A percentile compares a stretch with the other conserved stretches of the same genome.
Conservation (phyloP, 2,329 filamentous ascomycete genomes). For the Penicillium verrucosum region DNA sequence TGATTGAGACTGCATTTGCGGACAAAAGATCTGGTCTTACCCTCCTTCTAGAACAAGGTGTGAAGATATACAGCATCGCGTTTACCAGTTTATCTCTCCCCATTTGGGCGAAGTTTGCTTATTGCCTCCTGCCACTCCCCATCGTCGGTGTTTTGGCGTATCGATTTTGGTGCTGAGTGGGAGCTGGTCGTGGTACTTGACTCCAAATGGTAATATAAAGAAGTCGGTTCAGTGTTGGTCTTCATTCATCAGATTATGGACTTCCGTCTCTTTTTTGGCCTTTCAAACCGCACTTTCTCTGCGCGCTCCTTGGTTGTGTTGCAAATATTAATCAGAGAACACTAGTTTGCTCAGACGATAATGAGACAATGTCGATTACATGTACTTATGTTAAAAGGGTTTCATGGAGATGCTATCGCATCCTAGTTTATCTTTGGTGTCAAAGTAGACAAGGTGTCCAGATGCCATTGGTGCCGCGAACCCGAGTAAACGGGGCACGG, state of each 20-base stretch:
- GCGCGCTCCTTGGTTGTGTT: background rate
- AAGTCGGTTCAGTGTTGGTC: background rate
- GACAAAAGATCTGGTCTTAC: background rate
- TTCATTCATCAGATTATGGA: background rate
- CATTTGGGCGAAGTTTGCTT: background rate
- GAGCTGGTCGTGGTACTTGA: no score
- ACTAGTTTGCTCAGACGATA: background rate
- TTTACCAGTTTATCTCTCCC: background rate
- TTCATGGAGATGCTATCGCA: background rate
- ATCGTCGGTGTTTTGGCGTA: background rate
- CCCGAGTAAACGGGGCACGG: constrained; percentile 26
- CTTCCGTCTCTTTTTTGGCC: no score
- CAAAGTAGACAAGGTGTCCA: constrained; percentile 15
- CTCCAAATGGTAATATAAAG: background rate
- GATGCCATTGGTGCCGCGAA: constrained; percentile 17
- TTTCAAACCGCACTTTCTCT: no score
- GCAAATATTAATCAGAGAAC: background rate
- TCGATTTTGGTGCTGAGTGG: background rate
- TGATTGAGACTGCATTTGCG: background rate
- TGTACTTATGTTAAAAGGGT: background rate
- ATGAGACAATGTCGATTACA: background rate
- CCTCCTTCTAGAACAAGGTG: background rate
- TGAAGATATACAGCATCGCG: background rate
- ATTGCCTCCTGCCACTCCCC: background rate
- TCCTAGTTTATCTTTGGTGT: constrained; percentile 14